Evolutionary conservation across 192 early-diverging fungal species (phyloP), one percentile per base, ranked within the genome.

Genomic region (Coemansia sp.): DNA sequence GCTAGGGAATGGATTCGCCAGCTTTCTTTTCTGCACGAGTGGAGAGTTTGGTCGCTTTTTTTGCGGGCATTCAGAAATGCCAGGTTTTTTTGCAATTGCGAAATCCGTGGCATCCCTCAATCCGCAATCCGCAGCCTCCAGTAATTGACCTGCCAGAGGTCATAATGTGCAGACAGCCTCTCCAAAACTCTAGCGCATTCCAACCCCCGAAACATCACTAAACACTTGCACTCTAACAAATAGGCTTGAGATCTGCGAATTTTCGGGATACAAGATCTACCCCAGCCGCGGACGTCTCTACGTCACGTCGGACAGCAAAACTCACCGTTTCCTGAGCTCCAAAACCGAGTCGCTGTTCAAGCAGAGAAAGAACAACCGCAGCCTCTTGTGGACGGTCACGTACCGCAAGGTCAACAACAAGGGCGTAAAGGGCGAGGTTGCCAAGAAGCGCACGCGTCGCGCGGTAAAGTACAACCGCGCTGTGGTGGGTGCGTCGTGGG

Each of bases 261-360:
- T 99, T 83, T 96, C 95, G 70, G 93, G 95, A 72, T 92, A 90
- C 88, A 97, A 97, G 90, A 98, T 99, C 91, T 97, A 99, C 89
- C 97, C 97, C 58, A 93, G 92, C 80, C 93, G 94, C 83, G 97
- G 97, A 65, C 93, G 90, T 88, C 86, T 90, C 62, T 99, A 87
- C 78, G 89, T 99, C 75, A 91, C 91, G 59, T 66, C 83, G 64
- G 97, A 99, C 90, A 89, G 81, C 63, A 66, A 75, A 62, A 84
- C 84, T 73, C 98, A 92, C 94, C 94, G 91, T 73, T 97, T 99
- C 85, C 83, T 97, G 79, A 93, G 91, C 88, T 93, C 93, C 57
- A 99, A 99, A 90, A 85, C 84, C 75, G 93, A 95, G 84, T 98
- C 95, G 54, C 88, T 94, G 79, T 99, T 97, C 91, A 84, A 94